Percentiles rank a stretch among this genome's conserved stretches.
Evolutionary conservation across 306 rosid genomes (phyloP).

Genomic region (Sesbania bispinosa): DNA sequence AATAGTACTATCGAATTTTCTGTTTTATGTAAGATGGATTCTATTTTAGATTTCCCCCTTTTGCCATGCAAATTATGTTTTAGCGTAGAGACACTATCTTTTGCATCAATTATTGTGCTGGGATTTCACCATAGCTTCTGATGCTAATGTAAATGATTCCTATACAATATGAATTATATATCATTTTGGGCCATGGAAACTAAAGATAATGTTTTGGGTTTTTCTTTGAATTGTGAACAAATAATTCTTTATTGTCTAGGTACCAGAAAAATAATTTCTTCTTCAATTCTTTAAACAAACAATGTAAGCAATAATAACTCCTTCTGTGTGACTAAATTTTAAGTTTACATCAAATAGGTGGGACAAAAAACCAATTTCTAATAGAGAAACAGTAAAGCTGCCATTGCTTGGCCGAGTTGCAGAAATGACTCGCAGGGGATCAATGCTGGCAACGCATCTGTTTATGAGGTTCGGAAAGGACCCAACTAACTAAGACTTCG

Average conservation of each 20-base stretch:
- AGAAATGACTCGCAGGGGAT: conserved; percentile 65
- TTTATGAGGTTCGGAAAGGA: conserved; percentile 87
- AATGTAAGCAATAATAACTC: not conserved
- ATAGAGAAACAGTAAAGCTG: conserved; percentile 57
- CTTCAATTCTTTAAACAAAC: not conserved
- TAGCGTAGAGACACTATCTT: not conserved
- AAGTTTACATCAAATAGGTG: conserved; percentile 49
- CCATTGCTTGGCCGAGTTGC: conserved; percentile 60
- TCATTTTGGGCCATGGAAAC: not conserved
- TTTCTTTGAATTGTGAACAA: not conserved
- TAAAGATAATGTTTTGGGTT: not conserved
- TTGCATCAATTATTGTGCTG: not conserved
- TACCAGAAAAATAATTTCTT: not conserved
- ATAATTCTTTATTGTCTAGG: not conserved
- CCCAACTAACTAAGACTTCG: conserved; percentile 24
- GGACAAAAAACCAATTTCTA: conserved; percentile 73
- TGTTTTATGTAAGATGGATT: not conserved
- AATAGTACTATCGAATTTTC: not conserved
- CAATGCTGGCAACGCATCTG: conserved; percentile 73
- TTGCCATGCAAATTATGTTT: not conserved
- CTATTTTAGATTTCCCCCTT: not conserved
- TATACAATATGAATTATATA: not conserved
- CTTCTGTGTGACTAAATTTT: not conserved
- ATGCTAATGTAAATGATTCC: not conserved
- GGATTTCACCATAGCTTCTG: not conserved